Evolutionary conservation across 371 early-diverging fungal species (phyloP), one percentile per base, ranked within the genome.

Genomic region (Mortierella sp.): DNA sequence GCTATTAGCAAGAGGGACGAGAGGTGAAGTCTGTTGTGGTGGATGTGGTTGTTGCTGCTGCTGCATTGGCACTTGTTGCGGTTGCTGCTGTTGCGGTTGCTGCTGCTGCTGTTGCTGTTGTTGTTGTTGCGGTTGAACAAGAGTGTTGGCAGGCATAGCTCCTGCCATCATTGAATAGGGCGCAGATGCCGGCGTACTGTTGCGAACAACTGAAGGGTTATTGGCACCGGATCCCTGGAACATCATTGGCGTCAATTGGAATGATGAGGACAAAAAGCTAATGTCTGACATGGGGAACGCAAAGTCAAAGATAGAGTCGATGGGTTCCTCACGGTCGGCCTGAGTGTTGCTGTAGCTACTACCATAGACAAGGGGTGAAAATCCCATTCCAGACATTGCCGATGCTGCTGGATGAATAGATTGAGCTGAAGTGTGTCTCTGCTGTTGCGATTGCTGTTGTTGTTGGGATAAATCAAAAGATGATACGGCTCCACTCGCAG

Each of bases 281-380:
- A 79, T 44, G 19, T 79, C 79, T 5, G 73, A 69, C 21, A 79
- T 60, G 1, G 79, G 79, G 70, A 79, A 72, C 1, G 79, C 79
- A 70, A 79, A 79, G 48, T 79, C 79, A 58, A 79, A 79, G 25
- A 79, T 72, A 3, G 79, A 79, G 23, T 72, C 66, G 23, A 62
- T 44, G 3, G 70, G 64, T 25, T 69, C 73, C 23, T 19, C 52
- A 30, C 11, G 77, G 53, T 37, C 9, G 18, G 56, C 44, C 21
- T 60, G 58, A 2, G 57, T 52, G 12, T 75, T 64, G 23, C 63
- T 66, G 50, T 64, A 72, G 46, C 60, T 66, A 43, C 69, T 62
- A 15, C 70, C 72, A 21, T 79, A 79, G 2, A 66, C 73, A 50
- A 68, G 62, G 1, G 79, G 73, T 7, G 73, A 65, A 47, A 68